Conservation (phyloP, 768 basidiomycete genomes). For the Pisolithus marmoratus region DNA sequence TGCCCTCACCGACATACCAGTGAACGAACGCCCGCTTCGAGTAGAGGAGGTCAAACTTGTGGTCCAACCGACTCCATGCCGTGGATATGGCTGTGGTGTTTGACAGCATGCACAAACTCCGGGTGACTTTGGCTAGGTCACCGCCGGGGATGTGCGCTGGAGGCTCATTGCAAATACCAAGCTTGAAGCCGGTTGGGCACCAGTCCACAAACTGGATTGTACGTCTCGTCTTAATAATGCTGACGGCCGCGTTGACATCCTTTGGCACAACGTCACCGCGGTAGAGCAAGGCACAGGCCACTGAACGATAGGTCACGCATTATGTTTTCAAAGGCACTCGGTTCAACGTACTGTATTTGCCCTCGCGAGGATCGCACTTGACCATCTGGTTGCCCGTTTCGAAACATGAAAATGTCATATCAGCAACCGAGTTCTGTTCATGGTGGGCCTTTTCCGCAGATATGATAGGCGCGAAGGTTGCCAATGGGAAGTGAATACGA, state of each 20-base stretch:
- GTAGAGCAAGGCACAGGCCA: slow-evolving; percentile 67
- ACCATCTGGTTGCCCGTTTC: slow-evolving; percentile 77
- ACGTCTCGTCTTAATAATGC: slow-evolving; percentile 70
- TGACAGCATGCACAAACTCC: slow-evolving; percentile 74
- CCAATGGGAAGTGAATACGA: slow-evolving; percentile 97
- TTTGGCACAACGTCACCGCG: slow-evolving; percentile 76
- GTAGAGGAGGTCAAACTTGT: slow-evolving; percentile 78
- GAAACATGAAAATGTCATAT: slow-evolving; percentile 94
- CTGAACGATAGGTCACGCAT: slow-evolving; percentile 19
- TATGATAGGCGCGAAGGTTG: slow-evolving; percentile 92
- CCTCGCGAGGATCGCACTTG: slow-evolving; percentile 74
- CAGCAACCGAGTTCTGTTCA: slow-evolving; percentile 95
- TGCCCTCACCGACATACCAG: slow-evolving; percentile 73
- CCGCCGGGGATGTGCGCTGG: slow-evolving; percentile 72
- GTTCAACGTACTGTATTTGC: slow-evolving; percentile 58
- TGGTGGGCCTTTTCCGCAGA: slow-evolving; percentile 93
- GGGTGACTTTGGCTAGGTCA: slow-evolving; percentile 70
- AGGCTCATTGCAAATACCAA: slow-evolving; percentile 74
- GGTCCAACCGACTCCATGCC: slow-evolving; percentile 70
- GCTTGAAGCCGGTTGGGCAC: slow-evolving; percentile 77
- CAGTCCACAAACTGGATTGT: slow-evolving; percentile 79
- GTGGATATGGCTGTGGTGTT: slow-evolving; percentile 70
- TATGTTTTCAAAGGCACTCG: not conserved
- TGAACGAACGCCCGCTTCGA: slow-evolving; percentile 55
- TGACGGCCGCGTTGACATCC: slow-evolving; percentile 71